Evolutionary conservation across 805 yeast genomes (phyloP), one percentile per base, ranked within the genome.

Genomic region (Candida vaughaniae): DNA sequence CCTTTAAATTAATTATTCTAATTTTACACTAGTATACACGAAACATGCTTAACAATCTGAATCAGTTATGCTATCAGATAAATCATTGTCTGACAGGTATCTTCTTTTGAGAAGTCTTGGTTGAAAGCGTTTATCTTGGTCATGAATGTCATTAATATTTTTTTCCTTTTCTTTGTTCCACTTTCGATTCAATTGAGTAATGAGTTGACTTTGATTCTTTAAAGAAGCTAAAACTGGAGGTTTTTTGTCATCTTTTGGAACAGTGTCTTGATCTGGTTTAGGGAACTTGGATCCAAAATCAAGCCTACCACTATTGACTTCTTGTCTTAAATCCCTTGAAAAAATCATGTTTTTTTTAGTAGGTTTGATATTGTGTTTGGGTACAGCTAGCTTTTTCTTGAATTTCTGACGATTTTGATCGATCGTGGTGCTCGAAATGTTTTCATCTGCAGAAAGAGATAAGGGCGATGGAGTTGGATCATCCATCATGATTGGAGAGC

Each of bases 251-350:
- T 25, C 22, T n/a, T 39, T 36, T 26, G 16, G 35, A 3, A 6
- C 19, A 4, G 23, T 25, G 9, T 16, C 23, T 23, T 30, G 26
- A 9, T 29, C 16, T 6, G 16, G 15, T 12, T 26, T 27, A 14
- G 39, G 39, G 16, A 26, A 36, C 27, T 27, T 36, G 7, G 39
- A 36, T 4, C 23, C 39, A 22, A 36, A 22, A 31, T 40, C 39
- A 9, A 35, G 39, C 26, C 39, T 41, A n/a, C 46, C 46, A 30
- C 43, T 40, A 12, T 48, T 43, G 9, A 67, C 46, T 48, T 68
- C 73, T 12, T 64, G 36, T 42, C 66, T 69, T 6, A 68, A 45
- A 25, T 67, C 73, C 43, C 67, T 68, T 15, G 68, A 60, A 36
- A 54, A 55, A 1, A 64, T 41, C 10, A 57, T 37, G 35, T 53